Base-by-base conservation (phyloP, 495 filamentous ascomycete genomes). In the Penicillium arizonense region DNA sequence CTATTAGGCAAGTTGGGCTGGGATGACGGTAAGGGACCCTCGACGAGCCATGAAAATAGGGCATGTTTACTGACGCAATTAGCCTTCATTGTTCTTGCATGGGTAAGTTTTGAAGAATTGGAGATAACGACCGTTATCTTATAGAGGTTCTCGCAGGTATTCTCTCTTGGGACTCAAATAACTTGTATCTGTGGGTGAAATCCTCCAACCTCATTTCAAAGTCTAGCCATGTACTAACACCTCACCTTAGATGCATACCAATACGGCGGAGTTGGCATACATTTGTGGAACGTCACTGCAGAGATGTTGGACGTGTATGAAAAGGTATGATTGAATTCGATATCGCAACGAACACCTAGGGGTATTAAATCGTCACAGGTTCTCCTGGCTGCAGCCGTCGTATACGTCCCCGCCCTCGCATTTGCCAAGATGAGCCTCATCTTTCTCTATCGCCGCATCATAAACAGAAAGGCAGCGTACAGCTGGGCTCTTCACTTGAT, bases 361-460 rank as follows among this genome's bases (percentile, higher is more conserved):
- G 18, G 1, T 18, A 18, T 18, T 18, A 18, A 18, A 18, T 18
- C 18, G 18, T 18, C 18, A 18, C 11, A 69, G 68, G 38, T 48
- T 12, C 39, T 69, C 18, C 44, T 70, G 13, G 52, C 58, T 20
- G 54, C 58, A 34, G 56, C 62, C 3, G 50, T 69, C n/a, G 47
- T 67, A 24, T 72, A 71, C 36, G 57, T 62, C 9, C 56, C 67
- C n/a, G 63, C 61, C 30, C 69, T 75, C 10, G 62, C 66, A 3
- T 66, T 72, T 16, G 67, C 65, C 35, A 73, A 74, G 49, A 34
- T 64, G 18, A 45, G 45, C 37, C 48, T 71, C 9, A 48, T 68
- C 1, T 69, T 68, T 23, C 67, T 72, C 9, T 68, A 70, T 45
- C 55, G 71, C 49, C 59, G 61, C 0, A 61, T 60, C 35, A 53